Conservation (phyloP, 2,329 filamentous ascomycete species). For the Colletotrichum eleusines region DNA sequence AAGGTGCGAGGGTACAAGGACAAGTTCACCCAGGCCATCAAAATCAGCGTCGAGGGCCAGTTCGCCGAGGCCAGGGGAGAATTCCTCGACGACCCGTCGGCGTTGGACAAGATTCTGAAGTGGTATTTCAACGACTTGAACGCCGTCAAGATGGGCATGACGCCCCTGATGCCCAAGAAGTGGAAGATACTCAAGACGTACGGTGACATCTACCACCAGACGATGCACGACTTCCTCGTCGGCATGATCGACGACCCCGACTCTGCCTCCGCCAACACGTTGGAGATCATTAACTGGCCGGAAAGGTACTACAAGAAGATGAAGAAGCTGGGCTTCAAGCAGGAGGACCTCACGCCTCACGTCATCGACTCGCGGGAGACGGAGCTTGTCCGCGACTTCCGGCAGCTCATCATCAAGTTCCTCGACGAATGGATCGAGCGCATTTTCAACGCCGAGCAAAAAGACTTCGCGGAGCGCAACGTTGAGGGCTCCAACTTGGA, state of each 20-base stretch:
- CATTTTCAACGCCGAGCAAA: conserved; percentile 85
- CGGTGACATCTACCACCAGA: conserved; percentile 87
- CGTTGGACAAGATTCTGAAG: conserved; percentile 86
- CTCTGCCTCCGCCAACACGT: conserved; percentile 85
- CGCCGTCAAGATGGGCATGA: conserved; percentile 93
- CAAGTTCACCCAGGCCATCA: conserved; percentile 88
- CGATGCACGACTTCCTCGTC: conserved; percentile 96
- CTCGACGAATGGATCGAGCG: conserved; percentile 98
- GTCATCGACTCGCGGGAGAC: conserved; percentile 90
- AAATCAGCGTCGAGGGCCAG: conserved; percentile 77
- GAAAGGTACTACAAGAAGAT: conserved; percentile 98
- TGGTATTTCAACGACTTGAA: conserved; percentile 99
- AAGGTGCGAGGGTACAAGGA: conserved; percentile 96
- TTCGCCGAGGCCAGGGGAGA: conserved; percentile 78
- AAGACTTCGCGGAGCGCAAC: conserved; percentile 82
- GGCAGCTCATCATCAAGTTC: conserved; percentile 93
- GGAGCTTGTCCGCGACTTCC: conserved; percentile 93
- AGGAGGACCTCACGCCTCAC: conserved; percentile 83
- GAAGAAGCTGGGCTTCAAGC: conserved; percentile 84
- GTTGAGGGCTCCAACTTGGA: conserved; percentile 82
- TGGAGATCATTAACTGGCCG: conserved; percentile 94
- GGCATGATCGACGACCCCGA: conserved; percentile 85
- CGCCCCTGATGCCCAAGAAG: conserved; percentile 90
- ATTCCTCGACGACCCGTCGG: conserved; percentile 86
- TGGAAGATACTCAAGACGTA: conserved; percentile 97